Base-by-base conservation (phyloP, 2,329 filamentous ascomycete species). In the Aspergillus costaricaensis region DNA sequence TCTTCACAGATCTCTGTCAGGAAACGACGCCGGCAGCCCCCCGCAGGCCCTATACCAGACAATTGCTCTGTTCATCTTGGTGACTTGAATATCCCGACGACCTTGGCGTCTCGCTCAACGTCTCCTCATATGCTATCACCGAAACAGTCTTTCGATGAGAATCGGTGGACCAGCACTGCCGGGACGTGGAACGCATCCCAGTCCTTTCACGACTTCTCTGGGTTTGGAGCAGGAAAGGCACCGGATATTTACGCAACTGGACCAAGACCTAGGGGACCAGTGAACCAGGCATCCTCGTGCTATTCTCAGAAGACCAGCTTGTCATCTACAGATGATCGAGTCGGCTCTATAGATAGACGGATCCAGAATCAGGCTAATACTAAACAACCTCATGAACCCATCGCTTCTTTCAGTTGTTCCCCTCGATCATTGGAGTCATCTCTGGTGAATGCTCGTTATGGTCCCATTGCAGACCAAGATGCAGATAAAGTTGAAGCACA, bases 1-100 rank as follows among this genome's bases (percentile, higher is more conserved):
- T 43, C 59, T 10, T 36, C 62, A 2, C 63, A 68, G 12, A 59
- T 75, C 19, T 50, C 63, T 4, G 59, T 73, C 17, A 32, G 64
- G 32, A 74, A 72, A 59, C 71, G 59, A 60, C 62, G 69, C 50
- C 66, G 63, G 5, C 62, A 51, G 23, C 59, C 61, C 9, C 53
- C 63, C 32, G 47, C 36, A 25, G 58, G 61, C 17, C 60, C 65
- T n/a, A 30, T 56, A 27, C 52, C 62, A 2, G 70, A 70, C 47
- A 41, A 51, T 14, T 63, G 61, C 23, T 67, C 70, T 14, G 55
- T 74, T 39, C 68, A 74, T 39, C 61, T 74, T 17, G 65, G 58
- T 23, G 71, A 72, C 15, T 61, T 75, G 57, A 67, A 69, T 38
- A 74, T 75, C 41, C 67, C 72, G 2, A 64, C 67, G 30, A 62